phyloP scores from a whole-genome alignment of 148 eudicot genomes.

The Salicornia ramosissima region DNA sequence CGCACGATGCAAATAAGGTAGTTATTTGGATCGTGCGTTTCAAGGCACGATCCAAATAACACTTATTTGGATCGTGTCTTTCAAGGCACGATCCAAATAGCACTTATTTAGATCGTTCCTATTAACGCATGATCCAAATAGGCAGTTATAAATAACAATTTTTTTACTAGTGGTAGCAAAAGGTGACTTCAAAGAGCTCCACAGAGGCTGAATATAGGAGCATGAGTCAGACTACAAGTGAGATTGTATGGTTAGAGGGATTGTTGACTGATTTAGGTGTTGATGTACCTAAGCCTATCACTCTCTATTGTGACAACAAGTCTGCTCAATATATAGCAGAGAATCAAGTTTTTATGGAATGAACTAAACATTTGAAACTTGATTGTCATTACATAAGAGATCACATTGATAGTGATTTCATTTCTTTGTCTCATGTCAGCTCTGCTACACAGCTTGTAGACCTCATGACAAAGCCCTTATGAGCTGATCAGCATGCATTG shows the following conservation, averaged over 20 bases:
- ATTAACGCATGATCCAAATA: too few relatives aligned
- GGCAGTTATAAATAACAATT: too few relatives aligned
- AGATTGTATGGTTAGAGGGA: neutral
- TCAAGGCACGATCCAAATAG: too few relatives aligned
- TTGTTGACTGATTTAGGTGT: neutral
- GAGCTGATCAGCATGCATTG: neutral
- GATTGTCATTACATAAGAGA: neutral
- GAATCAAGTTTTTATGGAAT: neutral
- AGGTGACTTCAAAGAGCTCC: neutral
- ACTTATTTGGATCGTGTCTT: too few relatives aligned
- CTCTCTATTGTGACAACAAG: neutral
- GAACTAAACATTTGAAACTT: neutral
- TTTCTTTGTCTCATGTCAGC: neutral
- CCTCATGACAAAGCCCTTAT: neutral
- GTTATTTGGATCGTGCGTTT: too few relatives aligned
- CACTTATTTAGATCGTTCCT: too few relatives aligned
- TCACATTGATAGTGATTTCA: neutral
- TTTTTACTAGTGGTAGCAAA: neutral
- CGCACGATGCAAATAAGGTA: too few relatives aligned
- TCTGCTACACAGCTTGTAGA: neutral
- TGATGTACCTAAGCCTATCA: neutral
- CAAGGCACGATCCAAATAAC: too few relatives aligned
- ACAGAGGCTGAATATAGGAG: neutral
- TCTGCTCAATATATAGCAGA: neutral
- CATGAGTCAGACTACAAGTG: neutral